Conservation (phyloP, 1,139 yeast genomes). For the Candida glucosophila region DNA sequence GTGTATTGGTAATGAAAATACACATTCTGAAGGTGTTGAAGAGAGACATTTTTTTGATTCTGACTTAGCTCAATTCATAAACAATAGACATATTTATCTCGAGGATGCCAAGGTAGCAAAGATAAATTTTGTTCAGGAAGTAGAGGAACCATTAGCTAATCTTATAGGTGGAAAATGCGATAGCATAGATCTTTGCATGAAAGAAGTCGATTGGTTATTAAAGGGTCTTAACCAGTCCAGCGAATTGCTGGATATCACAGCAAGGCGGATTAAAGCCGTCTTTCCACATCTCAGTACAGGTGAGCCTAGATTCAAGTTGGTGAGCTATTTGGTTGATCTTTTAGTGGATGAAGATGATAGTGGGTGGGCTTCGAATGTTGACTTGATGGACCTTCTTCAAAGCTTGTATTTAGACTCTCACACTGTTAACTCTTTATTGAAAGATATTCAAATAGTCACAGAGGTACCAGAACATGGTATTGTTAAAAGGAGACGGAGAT, state of each 20-base stretch:
- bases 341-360: slow-evolving; percentile 23
- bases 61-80: slow-evolving; percentile 21
- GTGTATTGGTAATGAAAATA: slow-evolving; percentile 16
- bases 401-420: slow-evolving; percentile 36
- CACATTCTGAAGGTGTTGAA: slow-evolving; percentile 13
- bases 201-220: slow-evolving; percentile 56
- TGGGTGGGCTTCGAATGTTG: slow-evolving; percentile 23
- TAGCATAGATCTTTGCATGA: slow-evolving; percentile 40
- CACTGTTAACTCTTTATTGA: slow-evolving; percentile 40
- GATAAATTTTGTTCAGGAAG: slow-evolving; percentile 30
- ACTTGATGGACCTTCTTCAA: slow-evolving; percentile 46
- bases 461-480: slow-evolving; percentile 40
- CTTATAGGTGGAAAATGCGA: slow-evolving; percentile 38
- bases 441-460: slow-evolving; percentile 38
- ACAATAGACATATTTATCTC: slow-evolving; percentile 35
- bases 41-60: slow-evolving; percentile 23
- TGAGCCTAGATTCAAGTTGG: slow-evolving; percentile 50
- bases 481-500: slow-evolving; percentile 71
- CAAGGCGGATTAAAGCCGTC: slow-evolving; percentile 42
- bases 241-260: slow-evolving; percentile 45
- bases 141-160: slow-evolving; percentile 48
- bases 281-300: slow-evolving; percentile 45
- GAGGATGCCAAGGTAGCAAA: slow-evolving; percentile 38
- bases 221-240: slow-evolving; percentile 29
- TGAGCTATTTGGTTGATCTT: slow-evolving; percentile 54